A percentile compares a stretch with the other conserved stretches of the same genome.
These are phyloP conservation scores for Collybiopsis confluens DNA, from an alignment of 768 basidiomycete species.

Conservation along the genomic window DNA sequence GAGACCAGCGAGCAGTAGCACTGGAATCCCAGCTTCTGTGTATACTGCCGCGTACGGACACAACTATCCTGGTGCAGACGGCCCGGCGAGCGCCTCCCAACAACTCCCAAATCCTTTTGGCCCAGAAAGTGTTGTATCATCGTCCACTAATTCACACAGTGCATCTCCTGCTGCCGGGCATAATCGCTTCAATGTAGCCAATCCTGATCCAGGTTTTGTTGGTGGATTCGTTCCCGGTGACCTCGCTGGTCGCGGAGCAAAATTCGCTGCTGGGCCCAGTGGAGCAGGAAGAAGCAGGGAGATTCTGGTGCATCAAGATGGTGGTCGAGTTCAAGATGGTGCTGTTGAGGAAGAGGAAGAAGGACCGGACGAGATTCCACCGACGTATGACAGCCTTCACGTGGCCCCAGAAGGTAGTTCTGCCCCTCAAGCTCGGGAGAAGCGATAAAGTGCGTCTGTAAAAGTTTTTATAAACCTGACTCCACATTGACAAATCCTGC, in stretches of 20 bases:
- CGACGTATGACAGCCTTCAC: conserved; percentile 1
- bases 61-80: not conserved
- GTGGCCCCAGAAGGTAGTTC: not conserved
- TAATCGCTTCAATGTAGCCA: not conserved
- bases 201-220: not conserved
- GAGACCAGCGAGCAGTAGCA: not conserved
- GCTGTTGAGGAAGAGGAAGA: not conserved
- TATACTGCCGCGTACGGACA: conserved; percentile 1
- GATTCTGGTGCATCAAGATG: conserved; percentile 2
- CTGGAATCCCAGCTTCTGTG: not conserved
- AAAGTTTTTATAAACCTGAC: no score
- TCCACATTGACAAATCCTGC: no score
- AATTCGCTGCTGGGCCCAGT: not conserved
- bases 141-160: not conserved
- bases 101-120: not conserved
- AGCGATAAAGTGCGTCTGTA: not conserved
- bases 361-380: conserved; percentile 3
- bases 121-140: not conserved
- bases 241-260: not conserved
- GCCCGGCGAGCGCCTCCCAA: not conserved
- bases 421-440: not conserved
- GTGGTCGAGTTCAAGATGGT: not conserved
- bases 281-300: not conserved
- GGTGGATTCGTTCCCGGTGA: not conserved
- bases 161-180: not conserved